Percentiles rank a stretch among this genome's conserved stretches.
Conservation (phyloP, 441 rosid species). For the Erysimum pusillum region DNA sequence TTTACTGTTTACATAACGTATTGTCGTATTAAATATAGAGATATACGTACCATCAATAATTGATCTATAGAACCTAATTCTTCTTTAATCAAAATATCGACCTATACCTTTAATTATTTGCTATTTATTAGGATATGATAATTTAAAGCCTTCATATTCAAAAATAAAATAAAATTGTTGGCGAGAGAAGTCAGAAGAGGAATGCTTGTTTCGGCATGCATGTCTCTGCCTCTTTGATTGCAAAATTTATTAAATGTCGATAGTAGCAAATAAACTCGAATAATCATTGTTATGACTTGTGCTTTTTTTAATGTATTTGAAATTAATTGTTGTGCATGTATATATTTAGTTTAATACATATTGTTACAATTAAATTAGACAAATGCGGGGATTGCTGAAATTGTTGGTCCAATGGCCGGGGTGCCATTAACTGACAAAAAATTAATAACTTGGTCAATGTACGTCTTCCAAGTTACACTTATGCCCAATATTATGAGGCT, state of each 20-base stretch:
- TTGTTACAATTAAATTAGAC: neutral
- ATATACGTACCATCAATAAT: conserved; percentile 33
- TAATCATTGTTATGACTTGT: conserved; percentile 36
- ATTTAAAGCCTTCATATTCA: conserved; percentile 2
- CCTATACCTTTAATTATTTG: conserved; percentile 21
- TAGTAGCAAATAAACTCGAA: conserved; percentile 1
- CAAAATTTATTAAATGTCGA: conserved; percentile 9
- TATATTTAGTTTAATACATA: conserved; percentile 15
- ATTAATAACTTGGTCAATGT: conserved; percentile 38
- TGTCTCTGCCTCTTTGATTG: conserved; percentile 45
- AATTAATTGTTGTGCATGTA: conserved; percentile 18
- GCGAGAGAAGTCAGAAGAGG: conserved; percentile 34
- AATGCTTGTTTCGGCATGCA: conserved; percentile 45
- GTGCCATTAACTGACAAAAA: conserved; percentile 32
- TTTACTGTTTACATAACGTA: conserved; percentile 21
- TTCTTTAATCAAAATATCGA: neutral
- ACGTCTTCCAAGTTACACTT: conserved; percentile 23
- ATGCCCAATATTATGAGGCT: neutral
- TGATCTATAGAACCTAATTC: conserved; percentile 22
- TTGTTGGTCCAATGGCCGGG: conserved; percentile 46
- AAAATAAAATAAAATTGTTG: conserved; percentile 12
- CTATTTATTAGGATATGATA: neutral
- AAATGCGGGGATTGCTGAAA: conserved; percentile 33
- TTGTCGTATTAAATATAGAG: neutral
- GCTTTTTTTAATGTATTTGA: conserved; percentile 5